Base-by-base conservation (phyloP, 768 basidiomycete genomes). In the Calvatia gigantea region DNA sequence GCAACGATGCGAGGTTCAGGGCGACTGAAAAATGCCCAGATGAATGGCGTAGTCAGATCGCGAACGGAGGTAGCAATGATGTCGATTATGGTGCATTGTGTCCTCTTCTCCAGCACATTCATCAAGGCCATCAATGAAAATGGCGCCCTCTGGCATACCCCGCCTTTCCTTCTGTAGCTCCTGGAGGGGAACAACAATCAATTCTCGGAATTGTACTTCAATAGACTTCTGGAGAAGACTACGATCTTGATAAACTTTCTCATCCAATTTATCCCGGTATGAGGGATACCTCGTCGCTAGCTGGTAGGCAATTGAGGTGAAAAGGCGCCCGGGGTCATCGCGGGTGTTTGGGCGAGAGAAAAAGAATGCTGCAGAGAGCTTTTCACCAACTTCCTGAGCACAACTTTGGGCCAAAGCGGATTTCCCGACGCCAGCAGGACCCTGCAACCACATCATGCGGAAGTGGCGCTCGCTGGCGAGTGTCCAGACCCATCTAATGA, bases 111-210 rank as follows among this genome's bases (percentile, higher is more conserved):
- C 56, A 15, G 54, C 21, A 48, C 65, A 69, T 57, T 70, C 66
- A 45, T 70, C 68, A 4, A 71, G 56, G 5, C 61, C 65, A 51
- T 69, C 68, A 29, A 66, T 59, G 19, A 67, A 32, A 12, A 67
- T 23, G 11, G 11, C 9, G 23, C 35, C 52, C 14, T 14, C 3
- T 14, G 8, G 14, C 1, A 44, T 21, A 2, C 15, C 12, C 14
- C 11, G 21, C 5, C 42, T 43, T 2, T 44, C 11, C 19, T 4
- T 19, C 2, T 2, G 25, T 9, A 33, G n/a, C 17, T 44, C 31
- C 19, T n/a, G 31, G 3, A 53, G 15, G 2, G 52, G 51, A 4
- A 9, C 9, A 12, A 53, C 43, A 6, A 53, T 7, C 8, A 53
- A 23, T 17, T 53, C 43, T 1, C 14, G 29, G n/a, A 45, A 53